Percentiles rank a stretch among this genome's conserved stretches.
phyloP scores from a whole-genome alignment of 192 early-diverging fungal species.

The Coemansia sp. region DNA sequence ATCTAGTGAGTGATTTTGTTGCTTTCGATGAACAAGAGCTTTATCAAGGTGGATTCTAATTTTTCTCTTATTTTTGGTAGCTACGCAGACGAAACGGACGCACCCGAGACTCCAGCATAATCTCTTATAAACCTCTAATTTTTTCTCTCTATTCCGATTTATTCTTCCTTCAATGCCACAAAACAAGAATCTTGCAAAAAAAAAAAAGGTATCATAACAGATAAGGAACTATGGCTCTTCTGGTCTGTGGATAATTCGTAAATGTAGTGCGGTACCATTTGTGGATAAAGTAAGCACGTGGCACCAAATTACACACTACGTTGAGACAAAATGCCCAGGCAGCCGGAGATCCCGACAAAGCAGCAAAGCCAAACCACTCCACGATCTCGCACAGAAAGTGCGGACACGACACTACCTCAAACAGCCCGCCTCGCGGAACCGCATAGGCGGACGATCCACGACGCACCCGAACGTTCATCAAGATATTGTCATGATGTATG shows the following conservation, averaged over 20 bases:
- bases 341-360: constrained; percentile 36
- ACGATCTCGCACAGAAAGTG: constrained; percentile 52
- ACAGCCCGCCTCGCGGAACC: constrained; percentile 40
- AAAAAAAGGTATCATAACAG: constrained; percentile 16
- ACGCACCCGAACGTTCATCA: constrained; percentile 19
- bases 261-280: constrained; percentile 42
- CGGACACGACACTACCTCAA: constrained; percentile 46
- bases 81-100: neutral
- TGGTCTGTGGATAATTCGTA: constrained; percentile 31
- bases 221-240: constrained; percentile 49
- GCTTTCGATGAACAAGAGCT: too few relatives aligned
- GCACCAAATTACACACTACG: constrained; percentile 35
- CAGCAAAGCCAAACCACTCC: constrained; percentile 50
- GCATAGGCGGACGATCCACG: constrained; percentile 16
- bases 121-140: neutral
- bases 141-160: neutral
- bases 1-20: too few relatives aligned
- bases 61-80: constrained; percentile 9
- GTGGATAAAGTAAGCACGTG: constrained; percentile 46
- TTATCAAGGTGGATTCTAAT: neutral
- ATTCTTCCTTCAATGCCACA: neutral
- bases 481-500: constrained; percentile 43
- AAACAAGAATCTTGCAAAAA: neutral
- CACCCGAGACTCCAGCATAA: constrained; percentile 11
- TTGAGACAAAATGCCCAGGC: constrained; percentile 47